These are phyloP conservation scores for Calcarisporium arbuscula DNA, from an alignment of 2,329 filamentous ascomycete species.

Conservation along the genomic window DNA sequence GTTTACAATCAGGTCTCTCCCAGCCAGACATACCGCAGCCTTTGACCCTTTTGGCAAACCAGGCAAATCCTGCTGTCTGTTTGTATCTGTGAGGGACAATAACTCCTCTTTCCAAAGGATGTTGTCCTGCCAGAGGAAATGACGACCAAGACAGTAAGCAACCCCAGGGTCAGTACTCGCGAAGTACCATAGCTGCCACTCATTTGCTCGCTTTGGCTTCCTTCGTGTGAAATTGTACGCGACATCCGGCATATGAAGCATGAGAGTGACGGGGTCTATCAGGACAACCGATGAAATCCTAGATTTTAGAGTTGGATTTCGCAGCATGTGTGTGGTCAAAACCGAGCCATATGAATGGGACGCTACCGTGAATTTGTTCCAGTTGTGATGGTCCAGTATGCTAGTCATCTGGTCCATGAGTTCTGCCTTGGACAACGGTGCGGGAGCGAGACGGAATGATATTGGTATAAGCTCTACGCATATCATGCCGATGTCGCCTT, in stretches of 20 bases:
- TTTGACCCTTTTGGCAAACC: slow-evolving; percentile 16
- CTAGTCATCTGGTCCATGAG: slow-evolving; percentile 49
- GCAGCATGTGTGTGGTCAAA: slow-evolving; percentile 55
- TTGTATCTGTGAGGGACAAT: slow-evolving; percentile 15
- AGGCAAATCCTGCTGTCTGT: slow-evolving; percentile 9
- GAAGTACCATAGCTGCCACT: slow-evolving; percentile 66
- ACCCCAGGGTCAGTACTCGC: slow-evolving; percentile 62
- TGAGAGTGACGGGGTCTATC: slow-evolving; percentile 58
- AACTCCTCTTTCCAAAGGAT: slow-evolving; percentile 65
- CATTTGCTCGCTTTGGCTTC: slow-evolving; percentile 50
- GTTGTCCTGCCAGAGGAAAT: slow-evolving; percentile 68
- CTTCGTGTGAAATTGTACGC: slow-evolving; percentile 64
- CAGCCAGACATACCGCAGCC: slow-evolving; percentile 53
- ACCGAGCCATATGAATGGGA: slow-evolving; percentile 61
- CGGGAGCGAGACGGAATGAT: slow-evolving; percentile 53
- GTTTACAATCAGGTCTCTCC: slow-evolving; percentile 59
- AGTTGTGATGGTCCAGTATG: slow-evolving; percentile 53
- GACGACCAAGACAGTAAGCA: slow-evolving; percentile 54
- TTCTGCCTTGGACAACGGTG: slow-evolving; percentile 43
- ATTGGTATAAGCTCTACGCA: slow-evolving; percentile 61
- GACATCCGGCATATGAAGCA: slow-evolving; percentile 63
- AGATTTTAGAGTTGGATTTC: slow-evolving; percentile 37
- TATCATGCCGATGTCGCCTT: slow-evolving; percentile 52
- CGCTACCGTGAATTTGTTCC: slow-evolving; percentile 52
- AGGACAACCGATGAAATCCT: slow-evolving; percentile 44